Percentiles rank a stretch among this genome's conserved stretches.
These are phyloP conservation scores for Eucalyptus shirleyi DNA, from an alignment of 345 rosid genomes.

Conservation along the genomic window DNA sequence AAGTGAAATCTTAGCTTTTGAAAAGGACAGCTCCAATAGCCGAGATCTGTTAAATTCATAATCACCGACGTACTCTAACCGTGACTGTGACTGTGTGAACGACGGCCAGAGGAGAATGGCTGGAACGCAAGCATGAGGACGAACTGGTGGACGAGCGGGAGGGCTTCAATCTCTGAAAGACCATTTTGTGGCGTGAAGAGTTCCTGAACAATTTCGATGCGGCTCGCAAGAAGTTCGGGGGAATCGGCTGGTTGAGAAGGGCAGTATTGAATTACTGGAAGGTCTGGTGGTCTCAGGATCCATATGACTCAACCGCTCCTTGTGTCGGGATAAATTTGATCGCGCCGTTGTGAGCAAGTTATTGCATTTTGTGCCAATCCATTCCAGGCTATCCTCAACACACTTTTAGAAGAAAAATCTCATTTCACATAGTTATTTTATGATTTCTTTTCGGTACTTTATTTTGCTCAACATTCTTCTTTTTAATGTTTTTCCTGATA, in stretches of 20 bases:
- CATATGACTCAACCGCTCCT: background rate
- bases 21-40: background rate
- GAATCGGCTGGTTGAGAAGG: background rate
- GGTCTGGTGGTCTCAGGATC: background rate
- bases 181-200: background rate
- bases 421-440: background rate
- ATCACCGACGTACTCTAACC: too few relatives aligned
- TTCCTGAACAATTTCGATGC: background rate
- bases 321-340: background rate
- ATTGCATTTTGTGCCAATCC: background rate
- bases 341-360: background rate
- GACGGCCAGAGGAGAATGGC: background rate
- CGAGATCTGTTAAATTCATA: too few relatives aligned
- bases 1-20: background rate
- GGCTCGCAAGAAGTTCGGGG: background rate
- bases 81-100: background rate
- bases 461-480: background rate
- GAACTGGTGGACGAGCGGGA: background rate
- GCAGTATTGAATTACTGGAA: background rate
- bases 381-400: background rate
- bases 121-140: background rate
- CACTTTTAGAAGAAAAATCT: background rate
- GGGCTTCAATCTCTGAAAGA: background rate
- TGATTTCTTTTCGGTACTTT: background rate
- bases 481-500: background rate